Conservation (phyloP, 495 filamentous ascomycete genomes). For the Mytilinidion resinicola region DNA sequence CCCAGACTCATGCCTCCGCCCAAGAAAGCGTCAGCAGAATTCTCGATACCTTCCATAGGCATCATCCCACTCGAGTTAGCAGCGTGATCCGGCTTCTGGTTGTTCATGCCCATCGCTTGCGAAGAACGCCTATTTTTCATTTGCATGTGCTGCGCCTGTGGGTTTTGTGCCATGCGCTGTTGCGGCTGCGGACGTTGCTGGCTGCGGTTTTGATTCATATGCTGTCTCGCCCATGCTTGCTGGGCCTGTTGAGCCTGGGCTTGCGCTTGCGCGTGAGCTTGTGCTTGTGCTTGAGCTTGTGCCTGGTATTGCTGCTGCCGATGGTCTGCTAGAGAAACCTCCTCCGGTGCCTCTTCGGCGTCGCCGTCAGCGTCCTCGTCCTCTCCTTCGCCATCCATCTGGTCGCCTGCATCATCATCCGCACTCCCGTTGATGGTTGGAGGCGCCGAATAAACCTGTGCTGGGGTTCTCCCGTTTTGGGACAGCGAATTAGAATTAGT, state of each 20-base stretch:
- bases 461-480: slow-evolving; percentile 2
- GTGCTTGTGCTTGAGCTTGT: slow-evolving; percentile 10
- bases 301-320: slow-evolving; percentile 7
- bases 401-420: slow-evolving; percentile 21
- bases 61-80: slow-evolving; percentile 19
- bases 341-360: slow-evolving; percentile 21
- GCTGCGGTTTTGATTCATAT: slow-evolving; percentile 25
- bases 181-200: slow-evolving; percentile 18
- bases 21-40: slow-evolving; percentile 17
- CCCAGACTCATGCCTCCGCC: slow-evolving; percentile 3
- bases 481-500: neutral
- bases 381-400: slow-evolving; percentile 27
- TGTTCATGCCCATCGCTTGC: slow-evolving; percentile 4
- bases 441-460: slow-evolving; percentile 12
- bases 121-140: slow-evolving; percentile 12
- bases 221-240: slow-evolving; percentile 16
- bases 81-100: slow-evolving; percentile 16
- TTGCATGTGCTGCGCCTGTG: slow-evolving; percentile 14
- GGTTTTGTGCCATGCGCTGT: slow-evolving; percentile 20
- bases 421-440: slow-evolving; percentile 6
- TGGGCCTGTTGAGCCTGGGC: slow-evolving; percentile 3
- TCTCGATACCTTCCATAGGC: slow-evolving; percentile 25
- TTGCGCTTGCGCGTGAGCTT: slow-evolving; percentile 9
- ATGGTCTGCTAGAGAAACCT: slow-evolving; percentile 5
- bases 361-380: slow-evolving; percentile 18